Evolutionary conservation across 2,329 filamentous ascomycete species (phyloP).

Genomic region (Erysiphe pisi): DNA sequence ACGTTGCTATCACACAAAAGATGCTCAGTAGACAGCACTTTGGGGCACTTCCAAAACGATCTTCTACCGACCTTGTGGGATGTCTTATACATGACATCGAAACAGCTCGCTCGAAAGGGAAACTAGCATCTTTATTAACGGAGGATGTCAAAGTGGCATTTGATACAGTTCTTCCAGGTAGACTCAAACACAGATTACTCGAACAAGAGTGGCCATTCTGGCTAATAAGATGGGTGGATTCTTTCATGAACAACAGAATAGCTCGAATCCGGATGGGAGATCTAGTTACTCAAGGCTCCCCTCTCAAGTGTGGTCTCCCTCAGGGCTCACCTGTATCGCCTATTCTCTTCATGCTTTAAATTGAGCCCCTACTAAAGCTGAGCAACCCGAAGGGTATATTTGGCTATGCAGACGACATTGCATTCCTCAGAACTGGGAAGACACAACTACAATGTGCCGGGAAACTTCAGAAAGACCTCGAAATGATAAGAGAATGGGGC

Average conservation of each 20-base stretch:
- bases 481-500: neutral
- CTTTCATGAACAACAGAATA: neutral
- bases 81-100: neutral
- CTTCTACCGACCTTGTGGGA: neutral
- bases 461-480: neutral
- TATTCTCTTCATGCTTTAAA: neutral
- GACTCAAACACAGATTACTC: neutral
- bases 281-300: neutral
- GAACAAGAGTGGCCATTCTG: neutral
- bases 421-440: neutral
- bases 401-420: neutral
- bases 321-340: neutral
- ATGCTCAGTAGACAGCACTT: neutral
- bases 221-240: neutral
- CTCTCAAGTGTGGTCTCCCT: neutral
- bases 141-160: neutral
- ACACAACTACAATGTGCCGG: neutral
- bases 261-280: neutral
- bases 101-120: neutral
- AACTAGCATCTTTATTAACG: neutral
- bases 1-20: neutral
- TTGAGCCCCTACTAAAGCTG: neutral
- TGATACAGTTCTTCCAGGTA: neutral
- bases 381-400: neutral
- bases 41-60: neutral